Percentiles rank a stretch among this genome's conserved stretches.
These are phyloP conservation scores for Typha latifolia DNA, from an alignment of 176 grass and related monocot genomes.

Conservation along the genomic window DNA sequence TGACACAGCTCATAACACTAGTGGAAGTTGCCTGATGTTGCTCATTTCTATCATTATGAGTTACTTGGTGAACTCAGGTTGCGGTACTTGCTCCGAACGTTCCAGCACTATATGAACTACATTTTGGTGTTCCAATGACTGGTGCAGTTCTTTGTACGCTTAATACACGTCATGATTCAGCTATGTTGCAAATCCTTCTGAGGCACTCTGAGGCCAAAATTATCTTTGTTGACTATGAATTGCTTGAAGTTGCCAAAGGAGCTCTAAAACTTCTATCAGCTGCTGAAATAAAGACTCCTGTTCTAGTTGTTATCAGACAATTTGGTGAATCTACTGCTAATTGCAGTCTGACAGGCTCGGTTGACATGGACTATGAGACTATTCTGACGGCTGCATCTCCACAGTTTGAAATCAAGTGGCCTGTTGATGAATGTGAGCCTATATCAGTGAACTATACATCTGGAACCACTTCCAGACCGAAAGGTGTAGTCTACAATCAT, in stretches of 20 bases:
- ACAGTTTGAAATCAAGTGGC: slow-evolving; percentile 40
- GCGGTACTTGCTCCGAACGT: slow-evolving; percentile 67
- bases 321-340: slow-evolving; percentile 1
- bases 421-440: slow-evolving; percentile 52
- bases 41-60: slow-evolving; percentile 3
- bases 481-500: slow-evolving; percentile 77
- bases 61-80: slow-evolving; percentile 38
- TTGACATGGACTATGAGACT: slow-evolving; percentile 46
- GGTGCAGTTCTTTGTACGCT: slow-evolving; percentile 69
- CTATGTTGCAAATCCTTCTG: slow-evolving; percentile 50
- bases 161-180: slow-evolving; percentile 65
- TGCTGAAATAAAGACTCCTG: slow-evolving; percentile 19
- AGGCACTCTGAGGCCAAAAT: slow-evolving; percentile 70
- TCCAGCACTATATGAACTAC: slow-evolving; percentile 67
- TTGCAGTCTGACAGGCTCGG: not conserved
- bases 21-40: no score
- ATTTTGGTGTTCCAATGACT: slow-evolving; percentile 71
- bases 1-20: not conserved
- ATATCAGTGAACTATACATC: slow-evolving; percentile 88
- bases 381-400: slow-evolving; percentile 19
- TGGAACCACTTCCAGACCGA: slow-evolving; percentile 62
- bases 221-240: slow-evolving; percentile 47
- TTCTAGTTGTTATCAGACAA: slow-evolving; percentile 40
- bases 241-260: slow-evolving; percentile 29
- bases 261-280: slow-evolving; percentile 44